phyloP scores from a whole-genome alignment of 148 eudicot species.

The Oxyria digyna region DNA sequence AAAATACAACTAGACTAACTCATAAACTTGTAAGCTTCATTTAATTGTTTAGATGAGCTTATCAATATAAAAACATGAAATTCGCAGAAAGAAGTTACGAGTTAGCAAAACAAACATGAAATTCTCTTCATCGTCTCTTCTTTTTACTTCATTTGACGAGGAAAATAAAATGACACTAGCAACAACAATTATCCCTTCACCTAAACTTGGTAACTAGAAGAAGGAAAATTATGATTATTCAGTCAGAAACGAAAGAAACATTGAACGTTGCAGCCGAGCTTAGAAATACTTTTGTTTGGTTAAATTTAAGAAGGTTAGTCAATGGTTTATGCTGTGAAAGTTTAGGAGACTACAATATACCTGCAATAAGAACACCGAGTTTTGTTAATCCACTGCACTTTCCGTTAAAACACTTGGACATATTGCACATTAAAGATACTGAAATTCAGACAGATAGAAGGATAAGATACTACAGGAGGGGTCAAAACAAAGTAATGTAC shows the following conservation, averaged over 20 bases:
- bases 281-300: no score
- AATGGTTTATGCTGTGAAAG: not conserved
- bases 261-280: not conserved
- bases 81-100: no score
- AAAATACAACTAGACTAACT: no score
- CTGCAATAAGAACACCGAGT: not conserved
- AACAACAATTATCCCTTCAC: no score
- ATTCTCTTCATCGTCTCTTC: no score
- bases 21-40: no score
- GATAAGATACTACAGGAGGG: not conserved
- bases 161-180: no score
- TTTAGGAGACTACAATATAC: not conserved
- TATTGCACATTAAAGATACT: conserved; percentile 1
- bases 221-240: not conserved
- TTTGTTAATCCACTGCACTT: conserved; percentile 6
- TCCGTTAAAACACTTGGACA: not conserved
- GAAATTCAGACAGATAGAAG: not conserved
- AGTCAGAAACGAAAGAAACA: not conserved
- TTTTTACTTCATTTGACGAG: no score
- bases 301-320: not conserved
- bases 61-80: no score
- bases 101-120: no score
- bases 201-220: conserved; percentile 23
- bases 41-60: no score
- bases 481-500: no score